Evolutionary conservation across 257 asterid species (phyloP).

Genomic region (Oldenlandia corymbosa): DNA sequence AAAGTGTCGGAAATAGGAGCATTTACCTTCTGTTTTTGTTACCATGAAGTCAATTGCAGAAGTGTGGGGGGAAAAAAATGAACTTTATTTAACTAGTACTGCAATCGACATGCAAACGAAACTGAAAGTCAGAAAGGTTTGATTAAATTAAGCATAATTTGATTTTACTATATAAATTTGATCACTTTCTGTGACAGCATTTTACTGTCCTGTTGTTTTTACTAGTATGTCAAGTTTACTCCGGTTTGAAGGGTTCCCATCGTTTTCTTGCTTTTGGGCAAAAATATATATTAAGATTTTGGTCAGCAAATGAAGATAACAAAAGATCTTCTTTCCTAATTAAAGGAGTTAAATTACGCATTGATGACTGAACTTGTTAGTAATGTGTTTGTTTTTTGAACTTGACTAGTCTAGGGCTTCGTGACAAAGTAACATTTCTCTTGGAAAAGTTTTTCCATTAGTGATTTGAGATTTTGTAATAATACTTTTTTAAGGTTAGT

Average conservation of each 20-base stretch:
- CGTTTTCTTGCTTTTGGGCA: background rate
- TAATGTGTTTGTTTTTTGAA: too few relatives aligned
- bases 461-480: constrained; percentile 3
- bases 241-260: background rate
- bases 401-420: too few relatives aligned
- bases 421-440: constrained; percentile 14
- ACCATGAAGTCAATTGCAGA: background rate
- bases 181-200: background rate
- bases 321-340: constrained; percentile 10
- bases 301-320: constrained; percentile 5
- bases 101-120: too few relatives aligned
- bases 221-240: too few relatives aligned
- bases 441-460: background rate
- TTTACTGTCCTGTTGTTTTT: background rate
- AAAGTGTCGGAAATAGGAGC: too few relatives aligned
- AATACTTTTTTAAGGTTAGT: constrained; percentile 12
- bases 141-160: constrained; percentile 5
- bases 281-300: constrained; percentile 7
- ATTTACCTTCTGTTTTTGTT: background rate
- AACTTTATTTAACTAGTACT: background rate
- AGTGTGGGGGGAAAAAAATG: background rate
- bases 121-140: background rate
- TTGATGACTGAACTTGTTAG: background rate
- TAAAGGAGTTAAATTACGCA: background rate
- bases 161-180: too few relatives aligned